Evolutionary conservation across 2,329 filamentous ascomycete genomes (phyloP).

Genomic region (Botrytis tulipae): DNA sequence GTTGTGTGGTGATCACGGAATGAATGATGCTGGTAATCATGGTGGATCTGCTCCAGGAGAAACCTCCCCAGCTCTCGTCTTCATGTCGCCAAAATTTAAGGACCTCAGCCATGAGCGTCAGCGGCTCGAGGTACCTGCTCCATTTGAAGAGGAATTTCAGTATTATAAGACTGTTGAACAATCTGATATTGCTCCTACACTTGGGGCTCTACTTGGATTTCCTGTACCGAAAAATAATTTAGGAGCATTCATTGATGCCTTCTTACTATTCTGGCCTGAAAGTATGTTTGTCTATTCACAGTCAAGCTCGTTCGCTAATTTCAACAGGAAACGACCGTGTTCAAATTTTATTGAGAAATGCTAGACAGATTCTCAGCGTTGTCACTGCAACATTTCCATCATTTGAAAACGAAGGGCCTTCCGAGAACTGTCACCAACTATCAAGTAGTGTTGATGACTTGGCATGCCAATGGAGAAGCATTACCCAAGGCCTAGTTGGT

Average conservation of each 20-base stretch:
- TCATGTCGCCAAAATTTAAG: conserved; percentile 81
- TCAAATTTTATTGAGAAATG: conserved; percentile 73
- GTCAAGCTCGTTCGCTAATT: conserved; percentile 21
- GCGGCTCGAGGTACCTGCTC: conserved; percentile 50
- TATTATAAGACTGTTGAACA: conserved; percentile 89
- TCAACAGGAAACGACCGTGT: conserved; percentile 52
- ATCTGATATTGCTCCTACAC: conserved; percentile 86
- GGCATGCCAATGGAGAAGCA: conserved; percentile 65
- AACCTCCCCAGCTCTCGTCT: conserved; percentile 88
- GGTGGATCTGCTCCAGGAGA: conserved; percentile 91
- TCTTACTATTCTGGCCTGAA: conserved; percentile 73
- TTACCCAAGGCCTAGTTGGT: conserved; percentile 35
- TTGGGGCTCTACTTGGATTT: conserved; percentile 83
- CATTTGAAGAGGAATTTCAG: conserved; percentile 67
- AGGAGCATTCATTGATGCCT: conserved; percentile 77
- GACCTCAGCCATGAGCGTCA: conserved; percentile 62
- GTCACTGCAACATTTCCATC: conserved; percentile 69
- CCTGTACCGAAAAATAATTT: conserved; percentile 88
- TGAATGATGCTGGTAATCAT: conserved; percentile 98
- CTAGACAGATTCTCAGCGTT: conserved; percentile 74
- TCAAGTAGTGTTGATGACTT: conserved; percentile 51
- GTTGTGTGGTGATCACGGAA: conserved; percentile 93
- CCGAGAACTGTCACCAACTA: conserved; percentile 28
- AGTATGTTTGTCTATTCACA: conserved; percentile 45
- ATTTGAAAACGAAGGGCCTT: conserved; percentile 42